Evolutionary conservation across 2,329 filamentous ascomycete genomes (phyloP).

Genomic region (Aureobasidium sp.): DNA sequence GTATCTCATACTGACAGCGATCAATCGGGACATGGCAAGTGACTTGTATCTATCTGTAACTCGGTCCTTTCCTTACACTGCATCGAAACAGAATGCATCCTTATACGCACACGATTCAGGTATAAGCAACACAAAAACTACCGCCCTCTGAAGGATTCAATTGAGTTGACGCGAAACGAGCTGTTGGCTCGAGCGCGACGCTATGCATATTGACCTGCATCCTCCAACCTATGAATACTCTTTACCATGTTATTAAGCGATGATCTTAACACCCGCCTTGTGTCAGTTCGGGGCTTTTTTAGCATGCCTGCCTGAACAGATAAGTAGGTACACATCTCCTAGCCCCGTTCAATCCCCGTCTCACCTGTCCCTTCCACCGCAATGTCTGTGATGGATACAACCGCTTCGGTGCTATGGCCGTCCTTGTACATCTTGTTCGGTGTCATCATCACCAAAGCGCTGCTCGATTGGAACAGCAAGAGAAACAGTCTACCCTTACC

Average conservation of each 20-base stretch:
- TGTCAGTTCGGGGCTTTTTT: neutral
- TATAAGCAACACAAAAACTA: neutral
- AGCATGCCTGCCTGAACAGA: neutral
- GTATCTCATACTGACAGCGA: no score
- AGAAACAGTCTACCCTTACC: slow-evolving; percentile 11
- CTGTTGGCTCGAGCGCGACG: neutral
- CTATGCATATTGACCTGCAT: neutral
- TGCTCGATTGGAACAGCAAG: neutral
- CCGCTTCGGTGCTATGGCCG: neutral
- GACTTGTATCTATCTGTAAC: neutral
- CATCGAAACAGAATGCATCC: neutral
- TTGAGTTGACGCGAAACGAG: neutral
- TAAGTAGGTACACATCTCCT: neutral
- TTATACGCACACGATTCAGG: neutral
- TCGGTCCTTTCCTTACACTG: neutral
- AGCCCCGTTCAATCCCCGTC: no score
- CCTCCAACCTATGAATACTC: neutral
- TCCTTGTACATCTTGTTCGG: neutral
- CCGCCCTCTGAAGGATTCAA: neutral
- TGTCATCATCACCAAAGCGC: neutral
- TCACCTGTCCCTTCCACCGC: neutral
- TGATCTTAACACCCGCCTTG: neutral
- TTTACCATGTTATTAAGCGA: neutral
- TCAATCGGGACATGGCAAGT: no score
- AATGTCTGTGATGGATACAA: neutral